Evolutionary conservation across 2,329 filamentous ascomycete species (phyloP).

Genomic region (Fusarium piperis): DNA sequence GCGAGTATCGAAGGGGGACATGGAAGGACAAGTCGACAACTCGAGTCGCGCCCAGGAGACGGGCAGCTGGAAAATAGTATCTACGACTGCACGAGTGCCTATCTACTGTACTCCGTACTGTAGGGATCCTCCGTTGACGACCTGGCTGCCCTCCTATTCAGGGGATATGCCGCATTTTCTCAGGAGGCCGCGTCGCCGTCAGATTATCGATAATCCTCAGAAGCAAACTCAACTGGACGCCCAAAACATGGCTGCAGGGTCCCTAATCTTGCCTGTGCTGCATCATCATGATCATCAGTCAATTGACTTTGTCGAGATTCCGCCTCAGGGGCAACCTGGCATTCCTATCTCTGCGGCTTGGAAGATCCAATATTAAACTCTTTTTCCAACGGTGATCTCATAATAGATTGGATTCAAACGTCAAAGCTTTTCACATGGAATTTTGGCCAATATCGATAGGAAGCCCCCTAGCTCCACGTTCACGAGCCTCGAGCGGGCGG

Average conservation of each 20-base stretch:
- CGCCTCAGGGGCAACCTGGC: constrained; percentile 21
- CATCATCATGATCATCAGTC: constrained; percentile 38
- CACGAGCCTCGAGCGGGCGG: constrained; percentile 12
- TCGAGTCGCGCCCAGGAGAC: constrained; percentile 21
- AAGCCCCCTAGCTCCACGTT: constrained; percentile 29
- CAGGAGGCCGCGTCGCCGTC: constrained; percentile 33
- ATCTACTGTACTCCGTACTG: too few species aligned
- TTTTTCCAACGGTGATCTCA: neutral
- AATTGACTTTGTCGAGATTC: constrained; percentile 18
- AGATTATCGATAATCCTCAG: constrained; percentile 14
- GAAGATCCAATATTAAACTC: constrained; percentile 7
- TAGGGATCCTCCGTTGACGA: neutral
- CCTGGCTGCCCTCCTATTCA: constrained; percentile 21
- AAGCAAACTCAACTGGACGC: constrained; percentile 9
- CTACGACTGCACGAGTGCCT: constrained; percentile 7
- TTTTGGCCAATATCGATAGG: constrained; percentile 21
- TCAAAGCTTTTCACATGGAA: neutral
- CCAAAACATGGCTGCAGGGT: neutral
- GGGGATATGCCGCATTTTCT: constrained; percentile 19
- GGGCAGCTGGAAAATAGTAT: constrained; percentile 36
- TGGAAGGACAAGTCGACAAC: constrained; percentile 28
- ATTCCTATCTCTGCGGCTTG: neutral
- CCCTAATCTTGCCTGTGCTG: constrained; percentile 13
- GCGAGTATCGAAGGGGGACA: constrained; percentile 14
- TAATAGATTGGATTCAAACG: neutral